Evolutionary conservation across 2,329 filamentous ascomycete genomes (phyloP), one percentile per base, ranked within the genome.

Genomic region (Fusarium cyanostomum): DNA sequence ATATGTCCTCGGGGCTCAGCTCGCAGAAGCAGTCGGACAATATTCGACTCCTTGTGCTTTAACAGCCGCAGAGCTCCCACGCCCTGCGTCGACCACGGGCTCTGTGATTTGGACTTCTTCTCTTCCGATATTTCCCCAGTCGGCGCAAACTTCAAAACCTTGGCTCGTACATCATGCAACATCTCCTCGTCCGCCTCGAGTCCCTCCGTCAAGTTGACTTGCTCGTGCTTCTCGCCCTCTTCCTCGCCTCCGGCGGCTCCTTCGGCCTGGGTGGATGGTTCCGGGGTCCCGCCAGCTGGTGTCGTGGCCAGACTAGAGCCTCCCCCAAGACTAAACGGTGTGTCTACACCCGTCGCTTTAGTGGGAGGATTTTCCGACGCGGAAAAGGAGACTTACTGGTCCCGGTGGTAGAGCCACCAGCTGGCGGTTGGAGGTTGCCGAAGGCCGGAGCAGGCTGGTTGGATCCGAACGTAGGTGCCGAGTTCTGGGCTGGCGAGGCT

Each of bases 1-100:
- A 94, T 81, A 34, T 89, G 85, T 13, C 92, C 92, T 62, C 88
- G 84, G 0, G 91, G 91, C 64, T 93, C 90, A n/a, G 86, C 86
- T 45, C 92, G 87, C 61, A 94, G 78, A 16, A 96, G 78, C 41
- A 95, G 79, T 35, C 92, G 86, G 5, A 88, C 84, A 26, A 84
- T 82, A 16, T 85, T 86, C 1, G 87, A 91, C 13, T 83, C 82
- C 73, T 91, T 90, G 78, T 94, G 84, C 75, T 90, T 89, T 60
- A 96, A 80, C 12, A 96, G 73, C 34, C 90, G 88, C 49, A 94
- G 78, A 10, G 86, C 84, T 1, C 92, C 92, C 8, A 92, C 80
- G 39, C 92, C 92, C 73, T 89, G 86, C 1, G 84, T 87, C 27
- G 82, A 79, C 91, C 91, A 96, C 2, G 83, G 81, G 49, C 80